Evolutionary conservation across 305 asterid genomes (phyloP), one percentile per base, ranked within the genome.

Genomic region (Rubia tinctorum): DNA sequence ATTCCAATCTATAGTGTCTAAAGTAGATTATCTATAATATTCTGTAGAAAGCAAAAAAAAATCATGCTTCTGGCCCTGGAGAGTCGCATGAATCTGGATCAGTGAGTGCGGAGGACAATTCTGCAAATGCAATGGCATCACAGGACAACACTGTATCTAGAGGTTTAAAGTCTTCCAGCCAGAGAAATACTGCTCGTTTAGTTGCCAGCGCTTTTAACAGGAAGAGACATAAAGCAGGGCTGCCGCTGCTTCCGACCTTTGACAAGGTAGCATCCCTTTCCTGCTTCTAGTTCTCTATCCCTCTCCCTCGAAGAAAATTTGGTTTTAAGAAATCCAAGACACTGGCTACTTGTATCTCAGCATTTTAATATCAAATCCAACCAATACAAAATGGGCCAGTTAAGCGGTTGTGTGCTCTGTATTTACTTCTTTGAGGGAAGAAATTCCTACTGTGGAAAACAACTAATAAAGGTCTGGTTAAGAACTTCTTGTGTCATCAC

Each of bases 201-300:
- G 80, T 73, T 75, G 72, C 81, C 65, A 63, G 78, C 72, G 73
- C 88, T 69, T 75, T 68, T 17, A 85, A 83, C 77, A 82, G 66
- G 78, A 86, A 84, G 84, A 86, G 81, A 81, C 73, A 56, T 56
- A 84, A 75, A 78, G 81, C 79, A 74, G 78, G 82, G 66, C 68
- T 75, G 61, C 68, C 47, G 37, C 84, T 71, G 22, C 80, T 75
- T 25, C 80, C 81, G 67, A 82, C 75, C 68, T 77, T 39, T 76
- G 77, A 73, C 64, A 86, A 84, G 97, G 96, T 91, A 85, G 72
- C 39, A 56, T 73, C 76, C 18, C 27, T 66, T 20, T 49, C 45
- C 55, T 22, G 4, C 62, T 58, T 64, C 14, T 43, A 8, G 12
- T 64, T 12, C 55, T 66, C 18, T 2, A 18, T 25, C 63, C 40